Evolutionary conservation across 176 grass and related monocot species (phyloP).

Genomic region (Microstegium vimineum): DNA sequence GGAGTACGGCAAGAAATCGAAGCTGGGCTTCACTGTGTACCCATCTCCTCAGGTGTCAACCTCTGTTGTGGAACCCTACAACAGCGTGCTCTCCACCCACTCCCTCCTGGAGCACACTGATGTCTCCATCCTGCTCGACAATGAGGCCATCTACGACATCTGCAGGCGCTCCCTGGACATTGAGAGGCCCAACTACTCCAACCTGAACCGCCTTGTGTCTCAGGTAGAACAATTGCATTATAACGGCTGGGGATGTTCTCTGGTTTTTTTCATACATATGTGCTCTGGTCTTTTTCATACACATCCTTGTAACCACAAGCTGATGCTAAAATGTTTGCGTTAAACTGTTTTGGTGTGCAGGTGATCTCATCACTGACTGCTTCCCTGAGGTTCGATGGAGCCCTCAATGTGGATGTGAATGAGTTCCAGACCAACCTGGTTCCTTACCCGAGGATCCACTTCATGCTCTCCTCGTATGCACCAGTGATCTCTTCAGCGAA

Average conservation of each 20-base stretch:
- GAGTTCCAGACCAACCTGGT: slow-evolving; percentile 95
- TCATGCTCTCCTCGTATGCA: slow-evolving; percentile 83
- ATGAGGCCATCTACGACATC: slow-evolving; percentile 85
- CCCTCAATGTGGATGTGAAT: slow-evolving; percentile 74
- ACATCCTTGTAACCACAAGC: background rate
- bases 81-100: slow-evolving; percentile 81
- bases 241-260: background rate
- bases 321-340: background rate
- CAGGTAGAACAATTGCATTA: slow-evolving; percentile 14
- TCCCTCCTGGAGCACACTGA: slow-evolving; percentile 77
- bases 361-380: slow-evolving; percentile 82
- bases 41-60: slow-evolving; percentile 80
- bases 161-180: slow-evolving; percentile 76
- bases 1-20: slow-evolving; percentile 82
- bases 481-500: slow-evolving; percentile 68
- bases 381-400: slow-evolving; percentile 80
- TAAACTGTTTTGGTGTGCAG: slow-evolving; percentile 12
- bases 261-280: background rate
- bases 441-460: slow-evolving; percentile 79
- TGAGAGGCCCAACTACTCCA: slow-evolving; percentile 72
- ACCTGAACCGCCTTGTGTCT: slow-evolving; percentile 75
- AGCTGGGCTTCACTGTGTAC: slow-evolving; percentile 85
- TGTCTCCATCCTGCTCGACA: slow-evolving; percentile 78
- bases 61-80: slow-evolving; percentile 88
- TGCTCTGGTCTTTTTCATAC: background rate